These are phyloP conservation scores for Lactarius hengduanensis DNA, from an alignment of 768 basidiomycete species.

Conservation along the genomic window DNA sequence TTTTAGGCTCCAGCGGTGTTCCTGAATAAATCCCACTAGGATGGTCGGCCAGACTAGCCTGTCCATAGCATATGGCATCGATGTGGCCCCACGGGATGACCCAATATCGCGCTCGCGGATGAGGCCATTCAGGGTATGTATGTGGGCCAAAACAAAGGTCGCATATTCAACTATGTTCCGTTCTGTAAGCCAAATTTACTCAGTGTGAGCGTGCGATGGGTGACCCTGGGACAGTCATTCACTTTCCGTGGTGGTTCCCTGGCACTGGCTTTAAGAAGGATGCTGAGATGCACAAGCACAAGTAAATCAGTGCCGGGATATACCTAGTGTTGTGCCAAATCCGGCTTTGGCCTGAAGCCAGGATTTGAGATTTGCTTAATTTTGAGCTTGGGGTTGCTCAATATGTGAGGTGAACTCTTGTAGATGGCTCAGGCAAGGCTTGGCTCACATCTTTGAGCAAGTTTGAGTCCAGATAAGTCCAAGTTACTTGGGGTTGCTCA, in stretches of 20 bases:
- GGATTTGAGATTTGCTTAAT: too few relatives aligned
- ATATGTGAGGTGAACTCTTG: too few relatives aligned
- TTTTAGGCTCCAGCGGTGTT: background rate
- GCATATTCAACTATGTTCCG: constrained; percentile 45
- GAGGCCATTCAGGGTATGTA: constrained; percentile 37
- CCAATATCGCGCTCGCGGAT: constrained; percentile 44
- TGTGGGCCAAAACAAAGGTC: constrained; percentile 41
- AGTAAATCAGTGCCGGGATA: constrained; percentile 28
- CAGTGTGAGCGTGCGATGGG: background rate
- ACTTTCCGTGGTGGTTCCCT: constrained; percentile 35
- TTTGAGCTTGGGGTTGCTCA: too few relatives aligned
- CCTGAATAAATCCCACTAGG: constrained; percentile 1
- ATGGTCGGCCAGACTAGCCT: constrained; percentile 41
- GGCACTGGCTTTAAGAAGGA: constrained; percentile 32
- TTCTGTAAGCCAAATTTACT: constrained; percentile 30
- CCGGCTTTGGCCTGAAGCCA: too few relatives aligned
- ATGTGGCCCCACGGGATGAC: constrained; percentile 41
- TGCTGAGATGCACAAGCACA: constrained; percentile 25
- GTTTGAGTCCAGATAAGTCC: too few relatives aligned
- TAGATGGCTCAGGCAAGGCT: too few relatives aligned
- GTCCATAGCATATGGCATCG: constrained; percentile 48
- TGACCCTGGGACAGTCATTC: constrained; percentile 27
- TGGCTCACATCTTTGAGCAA: too few relatives aligned
- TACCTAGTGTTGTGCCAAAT: too few relatives aligned
- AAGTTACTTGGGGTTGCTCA: too few relatives aligned